Evolutionary conservation across 352 stramenopile species (phyloP).

Genomic region (Pilasporangium apinafurcum): DNA sequence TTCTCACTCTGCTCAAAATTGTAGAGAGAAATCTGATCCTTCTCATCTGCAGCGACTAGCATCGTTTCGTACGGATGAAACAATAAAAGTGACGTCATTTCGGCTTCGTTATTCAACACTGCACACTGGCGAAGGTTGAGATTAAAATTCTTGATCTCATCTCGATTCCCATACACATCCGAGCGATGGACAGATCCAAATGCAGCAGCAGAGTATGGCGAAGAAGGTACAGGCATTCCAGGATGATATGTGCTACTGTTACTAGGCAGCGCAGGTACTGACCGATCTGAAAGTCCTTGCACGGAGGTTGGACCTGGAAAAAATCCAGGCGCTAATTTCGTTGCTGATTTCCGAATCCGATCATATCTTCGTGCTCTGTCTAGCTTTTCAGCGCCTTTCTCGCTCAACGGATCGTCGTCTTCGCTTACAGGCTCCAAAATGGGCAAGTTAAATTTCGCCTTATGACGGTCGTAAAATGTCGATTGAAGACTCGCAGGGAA

Average conservation of each 20-base stretch:
- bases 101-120: slow-evolving; percentile 89
- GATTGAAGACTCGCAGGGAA: slow-evolving; percentile 51
- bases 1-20: slow-evolving; percentile 90
- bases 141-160: slow-evolving; percentile 69
- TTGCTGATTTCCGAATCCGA: slow-evolving; percentile 39
- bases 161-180: slow-evolving; percentile 26
- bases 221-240: slow-evolving; percentile 11
- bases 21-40: slow-evolving; percentile 93
- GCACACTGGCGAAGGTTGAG: slow-evolving; percentile 88
- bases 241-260: background rate
- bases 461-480: slow-evolving; percentile 60
- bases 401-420: slow-evolving; percentile 71
- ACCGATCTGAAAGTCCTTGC: too few species aligned
- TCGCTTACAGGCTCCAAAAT: slow-evolving; percentile 60
- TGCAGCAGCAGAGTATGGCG: slow-evolving; percentile 17
- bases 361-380: slow-evolving; percentile 61
- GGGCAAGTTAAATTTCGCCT: slow-evolving; percentile 63
- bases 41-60: slow-evolving; percentile 93
- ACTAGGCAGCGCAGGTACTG: too few species aligned
- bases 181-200: slow-evolving; percentile 20
- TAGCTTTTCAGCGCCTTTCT: slow-evolving; percentile 60
- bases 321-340: slow-evolving; percentile 65
- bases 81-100: slow-evolving; percentile 93
- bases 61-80: slow-evolving; percentile 96
- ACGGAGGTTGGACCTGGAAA: slow-evolving; percentile 6